Percentiles rank a stretch among this genome's conserved stretches.
Conservation (phyloP, 805 yeast species). For the Clavispora fructus region DNA sequence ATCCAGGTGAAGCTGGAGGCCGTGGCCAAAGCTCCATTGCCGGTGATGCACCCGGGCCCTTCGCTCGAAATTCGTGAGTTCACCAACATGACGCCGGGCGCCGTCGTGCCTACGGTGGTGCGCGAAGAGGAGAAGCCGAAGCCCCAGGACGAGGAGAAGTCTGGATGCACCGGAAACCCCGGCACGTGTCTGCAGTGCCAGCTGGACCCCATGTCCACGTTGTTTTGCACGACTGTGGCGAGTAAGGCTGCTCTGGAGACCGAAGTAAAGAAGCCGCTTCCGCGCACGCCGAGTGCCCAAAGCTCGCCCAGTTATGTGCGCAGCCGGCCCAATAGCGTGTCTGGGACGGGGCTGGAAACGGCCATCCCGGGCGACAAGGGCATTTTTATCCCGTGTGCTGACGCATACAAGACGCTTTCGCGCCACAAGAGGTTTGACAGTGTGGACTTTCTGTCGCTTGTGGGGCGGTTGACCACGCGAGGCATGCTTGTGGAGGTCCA, state of each 20-base stretch:
- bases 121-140: not conserved
- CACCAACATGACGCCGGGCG: slow-evolving; percentile 35
- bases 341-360: slow-evolving; percentile 13
- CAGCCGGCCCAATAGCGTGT: slow-evolving; percentile 8
- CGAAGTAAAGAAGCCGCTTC: not conserved
- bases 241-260: slow-evolving; percentile 33
- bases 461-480: slow-evolving; percentile 68
- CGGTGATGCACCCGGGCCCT: slow-evolving; percentile 63
- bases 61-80: slow-evolving; percentile 47
- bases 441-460: slow-evolving; percentile 69
- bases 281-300: not conserved
- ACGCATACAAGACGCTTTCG: slow-evolving; percentile 82
- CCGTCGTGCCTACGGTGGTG: slow-evolving; percentile 31
- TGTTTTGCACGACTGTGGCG: slow-evolving; percentile 85
- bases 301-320: not conserved
- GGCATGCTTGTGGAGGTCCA: slow-evolving; percentile 93
- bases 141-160: slow-evolving; percentile 16
- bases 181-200: slow-evolving; percentile 84
- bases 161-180: slow-evolving; percentile 79
- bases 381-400: slow-evolving; percentile 80
- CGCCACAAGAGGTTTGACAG: slow-evolving; percentile 72
- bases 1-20: slow-evolving; percentile 24
- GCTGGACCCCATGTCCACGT: slow-evolving; percentile 78
- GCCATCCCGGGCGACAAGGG: slow-evolving; percentile 21
- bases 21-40: slow-evolving; percentile 39